A percentile compares a stretch with the other conserved stretches of the same genome.
These are phyloP conservation scores for Rosa chinensis DNA, from an alignment of 306 rosid species.

Conservation along the genomic window DNA sequence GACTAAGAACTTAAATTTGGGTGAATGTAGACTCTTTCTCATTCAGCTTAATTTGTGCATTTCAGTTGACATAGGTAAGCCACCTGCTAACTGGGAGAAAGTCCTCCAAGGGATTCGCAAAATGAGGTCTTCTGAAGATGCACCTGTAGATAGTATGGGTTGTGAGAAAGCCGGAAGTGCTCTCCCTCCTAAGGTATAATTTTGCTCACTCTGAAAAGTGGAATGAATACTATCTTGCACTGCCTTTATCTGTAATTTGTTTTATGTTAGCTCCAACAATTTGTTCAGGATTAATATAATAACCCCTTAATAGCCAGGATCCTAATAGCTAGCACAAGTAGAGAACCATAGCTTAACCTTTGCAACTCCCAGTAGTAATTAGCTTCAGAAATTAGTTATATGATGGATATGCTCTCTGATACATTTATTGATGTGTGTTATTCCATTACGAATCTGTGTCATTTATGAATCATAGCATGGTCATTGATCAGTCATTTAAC, in stretches of 20 bases:
- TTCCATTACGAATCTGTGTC: slow-evolving; percentile 8
- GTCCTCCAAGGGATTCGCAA: slow-evolving; percentile 76
- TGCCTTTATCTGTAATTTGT: not conserved
- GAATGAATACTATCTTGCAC: not conserved
- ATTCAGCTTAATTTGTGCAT: slow-evolving; percentile 11
- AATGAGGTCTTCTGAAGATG: slow-evolving; percentile 70
- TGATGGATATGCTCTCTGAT: slow-evolving; percentile 7
- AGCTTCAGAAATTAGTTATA: not conserved
- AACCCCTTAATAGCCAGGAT: not conserved
- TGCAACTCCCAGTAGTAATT: not conserved
- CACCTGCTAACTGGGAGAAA: slow-evolving; percentile 71
- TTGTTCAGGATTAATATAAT: not conserved
- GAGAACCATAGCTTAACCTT: not conserved
- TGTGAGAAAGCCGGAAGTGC: slow-evolving; percentile 56
- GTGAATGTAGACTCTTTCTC: not conserved
- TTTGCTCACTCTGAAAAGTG: not conserved
- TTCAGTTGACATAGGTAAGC: slow-evolving; percentile 46
- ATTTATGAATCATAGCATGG: slow-evolving; percentile 17
- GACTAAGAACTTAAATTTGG: not conserved
- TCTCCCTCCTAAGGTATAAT: slow-evolving; percentile 70
- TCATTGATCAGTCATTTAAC: slow-evolving; percentile 12
- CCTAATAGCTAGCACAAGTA: not conserved
- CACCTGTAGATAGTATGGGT: slow-evolving; percentile 75
- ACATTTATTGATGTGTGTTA: not conserved
- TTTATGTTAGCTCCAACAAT: not conserved